Evolutionary conservation across 2,329 filamentous ascomycete species (phyloP).

Genomic region (Trichoderma sp.): DNA sequence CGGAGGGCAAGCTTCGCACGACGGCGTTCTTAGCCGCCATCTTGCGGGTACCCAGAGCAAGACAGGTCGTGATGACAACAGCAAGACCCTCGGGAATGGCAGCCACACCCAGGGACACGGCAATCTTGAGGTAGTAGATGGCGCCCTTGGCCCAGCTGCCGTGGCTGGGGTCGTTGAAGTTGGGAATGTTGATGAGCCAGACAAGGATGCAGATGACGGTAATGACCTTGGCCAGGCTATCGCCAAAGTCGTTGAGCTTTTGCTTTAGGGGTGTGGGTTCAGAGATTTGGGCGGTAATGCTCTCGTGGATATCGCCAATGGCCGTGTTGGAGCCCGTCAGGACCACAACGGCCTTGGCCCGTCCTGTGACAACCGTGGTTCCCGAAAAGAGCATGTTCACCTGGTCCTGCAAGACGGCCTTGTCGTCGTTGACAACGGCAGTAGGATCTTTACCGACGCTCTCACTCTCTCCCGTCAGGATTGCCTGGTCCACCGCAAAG

Average conservation of each 20-base stretch:
- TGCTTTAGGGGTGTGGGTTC: conserved; percentile 97
- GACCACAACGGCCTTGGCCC: conserved; percentile 87
- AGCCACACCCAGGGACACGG: conserved; percentile 94
- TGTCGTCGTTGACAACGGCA: conserved; percentile 69
- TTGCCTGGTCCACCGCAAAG: conserved; percentile 94
- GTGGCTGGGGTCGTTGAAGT: conserved; percentile 93
- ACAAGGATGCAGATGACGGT: conserved; percentile 95
- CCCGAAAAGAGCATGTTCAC: conserved; percentile 98
- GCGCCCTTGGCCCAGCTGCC: conserved; percentile 95
- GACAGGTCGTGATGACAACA: conserved; percentile 97
- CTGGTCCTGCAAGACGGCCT: conserved; percentile 96
- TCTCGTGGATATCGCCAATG: conserved; percentile 98
- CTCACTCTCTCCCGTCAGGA: conserved; percentile 96
- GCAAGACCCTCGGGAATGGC: conserved; percentile 97
- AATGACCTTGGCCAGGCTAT: conserved; percentile 95
- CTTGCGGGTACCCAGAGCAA: conserved; percentile 93
- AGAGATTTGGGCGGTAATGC: conserved; percentile 96
- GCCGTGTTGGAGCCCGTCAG: conserved; percentile 88
- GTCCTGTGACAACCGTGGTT: conserved; percentile 93
- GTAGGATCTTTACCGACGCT: conserved; percentile 84
- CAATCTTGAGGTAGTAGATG: conserved; percentile 99
- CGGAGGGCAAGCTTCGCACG: conserved; percentile 91
- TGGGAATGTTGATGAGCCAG: conserved; percentile 97
- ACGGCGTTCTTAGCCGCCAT: conserved; percentile 99
- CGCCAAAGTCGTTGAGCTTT: conserved; percentile 98